A percentile compares a stretch with the other conserved stretches of the same genome.
Conservation (phyloP, 768 basidiomycete genomes). For the Suillus variegatus region DNA sequence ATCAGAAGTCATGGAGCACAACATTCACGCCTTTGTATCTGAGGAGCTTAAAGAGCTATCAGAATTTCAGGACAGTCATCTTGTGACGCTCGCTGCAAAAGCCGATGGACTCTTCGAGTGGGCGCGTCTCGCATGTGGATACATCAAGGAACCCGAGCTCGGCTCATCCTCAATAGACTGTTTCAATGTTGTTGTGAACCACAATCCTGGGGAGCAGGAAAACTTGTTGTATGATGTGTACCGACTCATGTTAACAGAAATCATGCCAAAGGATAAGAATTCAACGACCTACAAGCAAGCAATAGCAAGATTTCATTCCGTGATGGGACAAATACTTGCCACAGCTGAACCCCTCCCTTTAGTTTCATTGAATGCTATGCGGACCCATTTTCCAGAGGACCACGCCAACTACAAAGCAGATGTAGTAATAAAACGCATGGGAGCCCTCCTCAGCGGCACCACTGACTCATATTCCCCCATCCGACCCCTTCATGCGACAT, state of each 20-base stretch:
- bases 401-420: too few relatives aligned
- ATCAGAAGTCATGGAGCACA: not conserved
- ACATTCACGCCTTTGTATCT: not conserved
- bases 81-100: not conserved
- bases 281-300: too few relatives aligned
- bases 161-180: too few relatives aligned
- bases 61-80: too few relatives aligned
- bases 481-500: slow-evolving; percentile 26
- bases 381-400: not conserved
- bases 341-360: slow-evolving; percentile 1
- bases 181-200: not conserved
- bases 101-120: slow-evolving; percentile 10
- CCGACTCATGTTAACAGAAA: too few relatives aligned
- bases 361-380: not conserved
- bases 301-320: too few relatives aligned
- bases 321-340: too few relatives aligned
- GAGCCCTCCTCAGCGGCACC: slow-evolving; percentile 11
- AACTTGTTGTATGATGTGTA: not conserved
- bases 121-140: slow-evolving; percentile 10
- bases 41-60: not conserved
- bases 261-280: too few relatives aligned
- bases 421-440: not conserved
- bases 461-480: slow-evolving; percentile 1
- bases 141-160: not conserved
- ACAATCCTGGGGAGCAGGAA: not conserved